Evolutionary conservation across 805 yeast genomes (phyloP).

Genomic region (Metschnikowia reukaufii): DNA sequence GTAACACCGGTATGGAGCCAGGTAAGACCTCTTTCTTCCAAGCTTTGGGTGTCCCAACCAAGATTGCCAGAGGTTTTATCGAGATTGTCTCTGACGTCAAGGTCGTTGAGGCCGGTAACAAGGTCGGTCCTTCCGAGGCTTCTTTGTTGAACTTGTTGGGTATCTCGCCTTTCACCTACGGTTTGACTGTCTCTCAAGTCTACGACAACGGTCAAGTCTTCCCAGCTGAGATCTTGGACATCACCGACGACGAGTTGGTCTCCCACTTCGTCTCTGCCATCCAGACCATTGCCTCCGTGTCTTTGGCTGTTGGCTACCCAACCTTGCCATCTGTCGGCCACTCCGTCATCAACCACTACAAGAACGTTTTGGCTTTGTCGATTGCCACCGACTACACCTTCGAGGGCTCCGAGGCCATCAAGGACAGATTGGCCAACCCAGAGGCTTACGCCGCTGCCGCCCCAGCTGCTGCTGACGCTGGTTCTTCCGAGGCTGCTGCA

Average conservation of each 20-base stretch:
- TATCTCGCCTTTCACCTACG: constrained; percentile 99
- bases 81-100: constrained; percentile 97
- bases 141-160: constrained; percentile 97
- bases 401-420: constrained; percentile 98
- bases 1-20: constrained; percentile 99
- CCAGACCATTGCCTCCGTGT: constrained; percentile 90
- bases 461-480: constrained; percentile 89
- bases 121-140: constrained; percentile 99
- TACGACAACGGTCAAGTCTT: constrained; percentile 98
- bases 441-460: constrained; percentile 99
- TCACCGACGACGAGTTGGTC: constrained; percentile 95
- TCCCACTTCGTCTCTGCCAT: constrained; percentile 90
- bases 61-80: constrained; percentile 99
- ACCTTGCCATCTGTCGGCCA: constrained; percentile 99
- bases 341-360: constrained; percentile 98
- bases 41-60: constrained; percentile 99
- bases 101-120: constrained; percentile 82
- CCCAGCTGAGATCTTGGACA: constrained; percentile 95
- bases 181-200: constrained; percentile 95
- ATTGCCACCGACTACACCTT: constrained; percentile 98
- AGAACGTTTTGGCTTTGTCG: constrained; percentile 96
- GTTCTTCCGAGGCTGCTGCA: constrained; percentile 57
- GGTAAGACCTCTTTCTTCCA: constrained; percentile 99
- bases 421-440: constrained; percentile 99
- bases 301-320: constrained; percentile 99